These are phyloP conservation scores for Biancaea sappan DNA, from an alignment of 306 rosid genomes.

Conservation along the genomic window DNA sequence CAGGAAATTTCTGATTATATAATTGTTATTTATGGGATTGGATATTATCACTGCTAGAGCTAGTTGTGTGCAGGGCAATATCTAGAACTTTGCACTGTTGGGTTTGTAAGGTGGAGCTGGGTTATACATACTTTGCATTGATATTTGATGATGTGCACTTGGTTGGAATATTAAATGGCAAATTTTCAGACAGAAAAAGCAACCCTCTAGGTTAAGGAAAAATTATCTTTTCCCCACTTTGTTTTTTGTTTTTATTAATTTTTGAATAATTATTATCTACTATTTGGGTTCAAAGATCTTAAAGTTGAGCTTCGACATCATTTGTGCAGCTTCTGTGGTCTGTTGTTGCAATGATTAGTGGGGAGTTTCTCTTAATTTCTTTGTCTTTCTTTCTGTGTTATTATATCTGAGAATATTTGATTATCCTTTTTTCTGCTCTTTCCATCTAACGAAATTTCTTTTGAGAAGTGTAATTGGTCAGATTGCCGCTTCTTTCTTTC, in stretches of 20 bases:
- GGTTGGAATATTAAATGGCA: constrained; percentile 14
- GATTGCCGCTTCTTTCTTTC: not conserved
- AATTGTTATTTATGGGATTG: too few relatives aligned
- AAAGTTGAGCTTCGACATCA: not conserved
- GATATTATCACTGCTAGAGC: too few relatives aligned
- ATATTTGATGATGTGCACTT: constrained; percentile 25
- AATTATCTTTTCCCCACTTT: not conserved
- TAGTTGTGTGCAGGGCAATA: too few relatives aligned
- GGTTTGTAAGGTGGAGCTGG: too few relatives aligned
- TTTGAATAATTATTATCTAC: not conserved
- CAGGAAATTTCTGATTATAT: too few relatives aligned
- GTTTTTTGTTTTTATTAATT: too few relatives aligned
- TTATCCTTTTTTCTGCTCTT: too few relatives aligned
- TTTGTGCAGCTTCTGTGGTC: constrained; percentile 9
- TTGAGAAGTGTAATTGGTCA: too few relatives aligned
- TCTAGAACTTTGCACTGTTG: too few relatives aligned
- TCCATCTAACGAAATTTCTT: too few relatives aligned
- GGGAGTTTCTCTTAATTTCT: not conserved
- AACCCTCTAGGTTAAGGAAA: not conserved
- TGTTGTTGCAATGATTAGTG: not conserved
- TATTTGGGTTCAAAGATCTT: not conserved
- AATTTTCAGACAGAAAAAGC: not conserved
- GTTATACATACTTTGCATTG: not conserved
- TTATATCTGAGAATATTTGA: too few relatives aligned
- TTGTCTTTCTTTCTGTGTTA: too few relatives aligned